Evolutionary conservation across 768 basidiomycete genomes (phyloP).

Genomic region (Collybiopsis confluens): DNA sequence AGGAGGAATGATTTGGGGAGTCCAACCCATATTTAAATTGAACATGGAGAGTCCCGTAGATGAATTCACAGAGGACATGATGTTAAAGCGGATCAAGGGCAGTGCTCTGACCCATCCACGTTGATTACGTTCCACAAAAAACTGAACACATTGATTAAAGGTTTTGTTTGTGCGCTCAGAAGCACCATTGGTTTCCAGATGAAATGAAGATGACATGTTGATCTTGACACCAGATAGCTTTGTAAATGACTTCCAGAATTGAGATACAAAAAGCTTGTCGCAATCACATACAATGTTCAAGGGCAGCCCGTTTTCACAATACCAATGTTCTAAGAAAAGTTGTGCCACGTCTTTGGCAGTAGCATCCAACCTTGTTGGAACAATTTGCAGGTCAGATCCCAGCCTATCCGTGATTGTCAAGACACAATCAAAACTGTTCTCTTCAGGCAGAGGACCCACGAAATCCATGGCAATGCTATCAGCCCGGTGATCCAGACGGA

Average conservation of each 20-base stretch:
- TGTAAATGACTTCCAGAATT: constrained; percentile 24
- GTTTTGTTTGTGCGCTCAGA: constrained; percentile 25
- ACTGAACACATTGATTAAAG: constrained; percentile 20
- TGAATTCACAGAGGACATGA: constrained; percentile 25
- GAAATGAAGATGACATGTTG: constrained; percentile 27
- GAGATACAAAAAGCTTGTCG: constrained; percentile 24
- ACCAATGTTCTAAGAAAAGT: constrained; percentile 17
- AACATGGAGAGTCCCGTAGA: constrained; percentile 25
- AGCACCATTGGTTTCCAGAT: constrained; percentile 30
- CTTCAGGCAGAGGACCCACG: constrained; percentile 17
- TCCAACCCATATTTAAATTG: constrained; percentile 17
- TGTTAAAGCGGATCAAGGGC: constrained; percentile 10
- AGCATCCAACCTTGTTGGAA: constrained; percentile 5
- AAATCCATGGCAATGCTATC: constrained; percentile 12
- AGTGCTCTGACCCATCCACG: constrained; percentile 8
- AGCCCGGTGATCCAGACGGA: neutral
- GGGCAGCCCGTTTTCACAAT: constrained; percentile 24
- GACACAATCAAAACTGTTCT: constrained; percentile 18
- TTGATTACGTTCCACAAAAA: constrained; percentile 23
- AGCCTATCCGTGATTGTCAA: constrained; percentile 12
- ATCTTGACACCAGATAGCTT: constrained; percentile 20
- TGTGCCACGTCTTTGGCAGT: constrained; percentile 10
- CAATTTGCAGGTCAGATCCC: neutral
- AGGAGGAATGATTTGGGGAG: constrained; percentile 19
- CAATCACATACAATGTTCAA: constrained; percentile 22